A percentile compares a stretch with the other conserved stretches of the same genome.
Evolutionary conservation across 2,329 filamentous ascomycete species (phyloP).

Genomic region (Neofusicoccum umdonicola): DNA sequence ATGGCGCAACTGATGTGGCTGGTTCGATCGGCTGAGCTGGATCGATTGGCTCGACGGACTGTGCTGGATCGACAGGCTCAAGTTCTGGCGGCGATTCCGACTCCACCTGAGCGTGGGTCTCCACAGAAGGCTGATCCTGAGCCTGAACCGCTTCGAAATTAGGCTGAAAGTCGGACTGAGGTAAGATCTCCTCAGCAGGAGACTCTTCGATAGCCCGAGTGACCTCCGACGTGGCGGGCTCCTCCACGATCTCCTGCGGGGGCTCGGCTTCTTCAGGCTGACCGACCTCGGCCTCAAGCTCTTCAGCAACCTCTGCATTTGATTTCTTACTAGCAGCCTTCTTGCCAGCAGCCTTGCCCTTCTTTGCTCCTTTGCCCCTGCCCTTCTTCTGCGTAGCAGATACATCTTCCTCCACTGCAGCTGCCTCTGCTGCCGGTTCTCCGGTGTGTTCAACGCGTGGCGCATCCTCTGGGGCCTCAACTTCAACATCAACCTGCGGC

Average conservation of each 20-base stretch:
- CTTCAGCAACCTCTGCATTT: background rate
- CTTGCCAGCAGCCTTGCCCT: conserved; percentile 2
- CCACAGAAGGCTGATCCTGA: background rate
- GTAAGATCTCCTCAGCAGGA: background rate
- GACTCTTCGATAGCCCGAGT: background rate
- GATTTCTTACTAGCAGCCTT: background rate
- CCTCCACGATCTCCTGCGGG: background rate
- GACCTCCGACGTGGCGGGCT: background rate
- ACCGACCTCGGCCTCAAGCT: background rate
- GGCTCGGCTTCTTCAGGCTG: background rate
- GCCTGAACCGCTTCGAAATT: background rate
- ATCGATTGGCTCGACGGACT: background rate
- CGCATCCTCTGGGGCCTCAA: conserved; percentile 20
- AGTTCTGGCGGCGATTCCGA: background rate
- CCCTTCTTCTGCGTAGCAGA: conserved; percentile 4
- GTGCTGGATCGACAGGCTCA: background rate
- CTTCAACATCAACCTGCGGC: conserved; percentile 22
- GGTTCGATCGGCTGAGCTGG: background rate
- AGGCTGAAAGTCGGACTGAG: background rate
- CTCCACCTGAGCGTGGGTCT: background rate
- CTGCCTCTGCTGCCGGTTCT: conserved; percentile 22
- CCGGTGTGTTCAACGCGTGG: conserved; percentile 26
- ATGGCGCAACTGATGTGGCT: background rate
- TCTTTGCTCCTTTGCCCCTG: background rate
- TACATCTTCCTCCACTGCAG: background rate